Evolutionary conservation across 768 basidiomycete species (phyloP), one percentile per base, ranked within the genome.

Genomic region (Epithele typhae): DNA sequence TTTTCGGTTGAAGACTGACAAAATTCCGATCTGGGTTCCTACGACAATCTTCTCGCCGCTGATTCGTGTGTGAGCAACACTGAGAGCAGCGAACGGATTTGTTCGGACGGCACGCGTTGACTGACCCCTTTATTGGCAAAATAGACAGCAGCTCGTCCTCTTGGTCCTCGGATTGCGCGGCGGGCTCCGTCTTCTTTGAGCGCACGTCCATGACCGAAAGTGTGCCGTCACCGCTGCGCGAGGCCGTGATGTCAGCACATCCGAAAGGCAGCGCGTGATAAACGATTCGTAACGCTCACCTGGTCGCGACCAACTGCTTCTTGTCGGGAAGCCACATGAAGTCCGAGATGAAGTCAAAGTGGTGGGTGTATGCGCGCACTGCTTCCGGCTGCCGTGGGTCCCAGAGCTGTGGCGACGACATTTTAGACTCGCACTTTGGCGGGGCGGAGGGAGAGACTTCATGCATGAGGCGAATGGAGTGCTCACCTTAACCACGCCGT

Each of bases 291-390:
- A 17, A 15, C 8, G 56, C 74, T 46, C 61, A 92, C 93, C 92
- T 95, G 4, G 93, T 93, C 25, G 87, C 77, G 17, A 97, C 61
- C 1, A 77, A 61, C 37, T 76, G 74, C 48, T 69, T 67, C 87
- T 89, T 73, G 55, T 75, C 74, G 23, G 77, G 78, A 43, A 93
- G 64, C 80, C 86, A 96, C 37, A 88, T 67, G 64, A 96, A 92
- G 62, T 94, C 92, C 30, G 91, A 88, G 45, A 96, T 92, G 60
- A 92, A 96, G 67, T 96, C 93, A 61, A 86, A 92, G 59, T 97
- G 94, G 40, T 96, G 94, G 24, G 70, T 79, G 60, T 92, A 92
- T 17, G 74, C 70, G 27, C 84, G 76, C 15, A 85, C 68, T 37
- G 75, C 72, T 8, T 82, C 82, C 41, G 71, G 67, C 59, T 81